These are phyloP conservation scores for Singerocomus inundabilis DNA, from an alignment of 1,284 basidiomycete species.

Conservation along the genomic window DNA sequence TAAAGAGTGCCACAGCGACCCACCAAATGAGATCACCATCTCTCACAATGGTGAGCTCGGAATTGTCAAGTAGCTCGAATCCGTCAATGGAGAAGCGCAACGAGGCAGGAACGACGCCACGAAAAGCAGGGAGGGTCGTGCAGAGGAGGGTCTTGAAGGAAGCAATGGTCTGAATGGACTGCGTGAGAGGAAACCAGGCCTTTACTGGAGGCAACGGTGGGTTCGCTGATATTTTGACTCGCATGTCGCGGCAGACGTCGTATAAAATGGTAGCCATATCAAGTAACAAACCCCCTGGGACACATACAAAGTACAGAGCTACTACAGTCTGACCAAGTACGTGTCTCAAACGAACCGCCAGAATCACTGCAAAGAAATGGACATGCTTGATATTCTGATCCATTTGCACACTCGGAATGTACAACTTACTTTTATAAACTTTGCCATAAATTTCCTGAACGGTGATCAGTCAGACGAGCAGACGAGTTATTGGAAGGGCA, in stretches of 20 bases:
- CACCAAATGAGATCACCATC: constrained; percentile 47
- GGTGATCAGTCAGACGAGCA: constrained; percentile 4
- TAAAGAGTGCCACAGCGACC: constrained; percentile 5
- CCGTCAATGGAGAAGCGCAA: constrained; percentile 41
- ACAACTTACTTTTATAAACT: constrained; percentile 27
- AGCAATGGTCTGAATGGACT: constrained; percentile 2
- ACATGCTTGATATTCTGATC: background rate
- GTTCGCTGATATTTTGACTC: constrained; percentile 39
- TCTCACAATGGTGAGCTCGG: constrained; percentile 38
- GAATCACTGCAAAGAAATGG: constrained; percentile 8
- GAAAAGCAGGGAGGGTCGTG: constrained; percentile 12
- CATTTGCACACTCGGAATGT: background rate
- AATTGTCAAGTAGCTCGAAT: constrained; percentile 44
- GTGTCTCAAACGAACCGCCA: background rate
- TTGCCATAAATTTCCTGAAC: constrained; percentile 29
- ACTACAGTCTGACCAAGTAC: background rate
- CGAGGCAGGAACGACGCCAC: constrained; percentile 2
- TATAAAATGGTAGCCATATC: background rate
- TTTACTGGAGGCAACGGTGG: constrained; percentile 40
- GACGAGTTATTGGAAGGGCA: constrained; percentile 8
- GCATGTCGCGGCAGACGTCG: constrained; percentile 29
- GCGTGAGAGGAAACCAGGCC: constrained; percentile 41
- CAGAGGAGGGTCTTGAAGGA: constrained; percentile 24
- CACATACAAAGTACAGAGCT: background rate
- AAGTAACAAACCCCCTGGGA: background rate